phyloP scores from a whole-genome alignment of 225 moss, liverwort and hornwort genomes.

The Rhytidiadelphus loreus region DNA sequence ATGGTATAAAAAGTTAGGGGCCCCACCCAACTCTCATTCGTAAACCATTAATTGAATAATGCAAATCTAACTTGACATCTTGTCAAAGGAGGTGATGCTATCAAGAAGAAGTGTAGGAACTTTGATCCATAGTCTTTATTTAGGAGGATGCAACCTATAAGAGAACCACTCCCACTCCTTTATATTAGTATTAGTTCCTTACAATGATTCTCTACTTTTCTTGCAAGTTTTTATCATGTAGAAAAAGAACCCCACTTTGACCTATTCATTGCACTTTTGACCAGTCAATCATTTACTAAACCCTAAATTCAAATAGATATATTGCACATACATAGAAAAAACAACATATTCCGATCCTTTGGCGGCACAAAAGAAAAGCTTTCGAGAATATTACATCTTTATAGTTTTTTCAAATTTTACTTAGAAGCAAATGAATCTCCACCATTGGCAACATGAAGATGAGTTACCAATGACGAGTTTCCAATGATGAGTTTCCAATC shows the following conservation, averaged over 20 bases:
- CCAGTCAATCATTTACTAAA: background rate
- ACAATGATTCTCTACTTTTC: background rate
- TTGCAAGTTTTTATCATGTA: too few species aligned
- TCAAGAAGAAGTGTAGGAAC: background rate
- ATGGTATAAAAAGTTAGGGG: accelerated
- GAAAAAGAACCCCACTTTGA: background rate
- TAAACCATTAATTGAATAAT: background rate
- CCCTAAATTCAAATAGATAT: background rate
- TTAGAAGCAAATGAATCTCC: background rate
- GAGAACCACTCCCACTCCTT: background rate
- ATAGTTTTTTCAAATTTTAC: background rate
- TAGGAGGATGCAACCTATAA: accelerated
- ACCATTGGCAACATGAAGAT: background rate
- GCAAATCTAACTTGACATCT: accelerated
- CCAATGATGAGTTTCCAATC: background rate
- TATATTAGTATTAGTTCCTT: accelerated
- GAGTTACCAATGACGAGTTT: background rate
- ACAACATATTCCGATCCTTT: too few species aligned
- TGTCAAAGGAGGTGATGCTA: background rate
- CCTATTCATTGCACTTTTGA: background rate
- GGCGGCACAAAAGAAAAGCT: background rate
- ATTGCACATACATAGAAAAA: background rate
- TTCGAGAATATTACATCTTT: background rate
- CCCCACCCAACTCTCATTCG: accelerated
- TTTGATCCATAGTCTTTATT: accelerated